Base-by-base conservation (phyloP, 1,284 basidiomycete genomes). In the Malassezia obtusa region DNA sequence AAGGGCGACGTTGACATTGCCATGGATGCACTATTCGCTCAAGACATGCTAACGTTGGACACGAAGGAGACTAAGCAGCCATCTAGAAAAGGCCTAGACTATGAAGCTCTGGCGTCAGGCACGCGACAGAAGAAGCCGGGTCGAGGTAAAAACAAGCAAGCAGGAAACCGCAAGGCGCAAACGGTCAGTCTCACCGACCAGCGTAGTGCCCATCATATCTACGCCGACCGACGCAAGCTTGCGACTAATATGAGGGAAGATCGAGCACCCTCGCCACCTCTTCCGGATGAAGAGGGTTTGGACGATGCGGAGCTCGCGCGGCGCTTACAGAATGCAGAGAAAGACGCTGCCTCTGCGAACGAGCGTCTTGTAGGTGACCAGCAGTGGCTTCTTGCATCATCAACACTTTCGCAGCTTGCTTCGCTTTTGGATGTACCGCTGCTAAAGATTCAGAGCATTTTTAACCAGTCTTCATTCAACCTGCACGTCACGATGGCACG, bases 381-480 rank as follows among this genome's bases (percentile, higher is more conserved):
- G 36, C 59, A 63, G 22, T 73, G 70, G 70, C 57, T 73, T 21
- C 59, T 73, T 35, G 65, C 67, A 7, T 68, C 65, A 9, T 73
- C 70, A 4, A 59, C 71, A 3, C 58, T 71, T 9, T 50, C 65
- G 8, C 68, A 71, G 45, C 54, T 73, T 9, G 59, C 67, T 7
- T 56, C 54, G 9, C 43, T 73, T 43, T 52, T 71, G 15, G 60
- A 62, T 21, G 33, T 70, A n/a, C 53, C 64, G 3, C 17, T 49
- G 3, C 26, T 53, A 3, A 58, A 56, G 6, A 57, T 67, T 9
- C 62, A 57, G 14, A 56, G 62, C 17, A 59, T 55, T 9, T 70
- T 68, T 45, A 59, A 67, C 30, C 50, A 60, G 8, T 49, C 63
- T 1, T 61, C 59, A 5, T 65, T 71, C 54, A 67, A 70, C 30